phyloP scores from a whole-genome alignment of 257 asterid genomes.

The Cynanchum wilfordii region DNA sequence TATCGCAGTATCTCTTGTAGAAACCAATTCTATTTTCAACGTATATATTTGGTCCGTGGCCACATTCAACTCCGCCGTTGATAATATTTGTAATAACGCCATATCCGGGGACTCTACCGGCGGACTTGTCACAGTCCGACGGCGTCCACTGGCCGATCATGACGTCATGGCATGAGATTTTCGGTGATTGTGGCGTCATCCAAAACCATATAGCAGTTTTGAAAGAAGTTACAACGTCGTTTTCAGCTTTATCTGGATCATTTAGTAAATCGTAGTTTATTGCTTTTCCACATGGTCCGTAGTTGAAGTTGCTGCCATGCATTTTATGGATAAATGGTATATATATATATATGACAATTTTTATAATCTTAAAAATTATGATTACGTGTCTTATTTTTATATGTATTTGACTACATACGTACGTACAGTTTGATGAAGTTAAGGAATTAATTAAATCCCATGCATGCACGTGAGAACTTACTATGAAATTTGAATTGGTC shows the following conservation, averaged over 20 bases:
- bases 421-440: too few species aligned
- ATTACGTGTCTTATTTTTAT: too few species aligned
- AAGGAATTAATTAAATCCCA: too few species aligned
- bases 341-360: too few species aligned
- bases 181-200: slow-evolving; percentile 33
- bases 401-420: too few species aligned
- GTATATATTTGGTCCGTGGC: slow-evolving; percentile 11
- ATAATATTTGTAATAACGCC: slow-evolving; percentile 33
- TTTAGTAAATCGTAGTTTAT: slow-evolving; percentile 17
- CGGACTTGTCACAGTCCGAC: slow-evolving; percentile 14
- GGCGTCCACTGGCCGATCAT: slow-evolving; percentile 32
- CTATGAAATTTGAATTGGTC: slow-evolving; percentile 12
- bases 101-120: slow-evolving; percentile 29
- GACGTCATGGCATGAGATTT: slow-evolving; percentile 29
- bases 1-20: slow-evolving; percentile 24
- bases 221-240: slow-evolving; percentile 23
- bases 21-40: slow-evolving; percentile 28
- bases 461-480: too few species aligned
- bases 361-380: too few species aligned
- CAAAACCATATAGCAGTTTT: slow-evolving; percentile 39
- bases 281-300: slow-evolving; percentile 29
- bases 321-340: too few species aligned
- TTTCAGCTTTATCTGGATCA: slow-evolving; percentile 29
- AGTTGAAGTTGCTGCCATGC: slow-evolving; percentile 31
- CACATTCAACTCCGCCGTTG: slow-evolving; percentile 36